Evolutionary conservation across 495 filamentous ascomycete species (phyloP).

Genomic region (Xylaria longipes): DNA sequence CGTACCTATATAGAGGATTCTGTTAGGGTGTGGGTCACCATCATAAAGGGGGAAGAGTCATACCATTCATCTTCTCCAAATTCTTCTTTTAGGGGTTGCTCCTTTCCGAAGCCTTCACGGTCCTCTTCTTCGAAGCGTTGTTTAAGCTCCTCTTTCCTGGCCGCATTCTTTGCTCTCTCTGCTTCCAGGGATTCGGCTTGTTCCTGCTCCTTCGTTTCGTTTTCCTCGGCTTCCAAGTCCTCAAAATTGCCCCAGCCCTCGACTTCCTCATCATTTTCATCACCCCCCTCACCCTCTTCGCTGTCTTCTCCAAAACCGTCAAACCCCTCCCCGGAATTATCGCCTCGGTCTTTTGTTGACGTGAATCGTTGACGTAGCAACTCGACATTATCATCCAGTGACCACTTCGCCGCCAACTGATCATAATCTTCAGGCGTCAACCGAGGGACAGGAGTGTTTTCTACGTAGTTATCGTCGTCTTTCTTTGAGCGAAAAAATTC

Average conservation of each 20-base stretch:
- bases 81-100: constrained; percentile 68
- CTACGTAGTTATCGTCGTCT: constrained; percentile 65
- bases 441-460: constrained; percentile 78
- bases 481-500: constrained; percentile 75
- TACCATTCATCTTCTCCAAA: constrained; percentile 96
- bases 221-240: constrained; percentile 83
- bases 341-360: constrained; percentile 61
- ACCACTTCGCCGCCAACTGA: constrained; percentile 84
- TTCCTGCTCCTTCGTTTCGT: constrained; percentile 43
- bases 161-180: constrained; percentile 89
- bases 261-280: constrained; percentile 70
- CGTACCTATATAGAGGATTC: constrained; percentile 57
- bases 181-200: constrained; percentile 64
- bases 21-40: background rate
- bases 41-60: background rate
- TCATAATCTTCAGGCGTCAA: constrained; percentile 70
- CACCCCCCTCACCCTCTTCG: constrained; percentile 75
- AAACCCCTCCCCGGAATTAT: constrained; percentile 53
- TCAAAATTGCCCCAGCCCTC: constrained; percentile 92
- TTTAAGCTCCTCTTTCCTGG: constrained; percentile 90
- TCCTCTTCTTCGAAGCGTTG: constrained; percentile 97
- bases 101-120: constrained; percentile 87
- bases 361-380: constrained; percentile 75
- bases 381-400: constrained; percentile 76
- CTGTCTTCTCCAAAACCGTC: constrained; percentile 54